A percentile compares a stretch with the other conserved stretches of the same genome.
These are phyloP conservation scores for Solanum boliviense DNA, from an alignment of 257 asterid species.

Conservation along the genomic window DNA sequence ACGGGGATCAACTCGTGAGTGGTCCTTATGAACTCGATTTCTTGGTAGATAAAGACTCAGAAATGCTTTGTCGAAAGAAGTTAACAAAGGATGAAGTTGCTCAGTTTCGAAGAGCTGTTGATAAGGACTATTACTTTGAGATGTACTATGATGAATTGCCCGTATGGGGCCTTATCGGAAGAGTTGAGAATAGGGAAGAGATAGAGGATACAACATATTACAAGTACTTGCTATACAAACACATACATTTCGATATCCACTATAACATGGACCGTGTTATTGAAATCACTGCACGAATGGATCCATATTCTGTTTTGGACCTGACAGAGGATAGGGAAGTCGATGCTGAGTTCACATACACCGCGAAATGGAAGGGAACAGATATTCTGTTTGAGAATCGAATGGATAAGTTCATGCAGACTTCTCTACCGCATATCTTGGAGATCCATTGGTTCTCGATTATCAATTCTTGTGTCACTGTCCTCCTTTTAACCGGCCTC, in stretches of 20 bases:
- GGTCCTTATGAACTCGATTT: conserved; percentile 71
- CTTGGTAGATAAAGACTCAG: conserved; percentile 45
- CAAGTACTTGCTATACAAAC: conserved; percentile 54
- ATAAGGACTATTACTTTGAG: conserved; percentile 66
- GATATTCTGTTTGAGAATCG: conserved; percentile 46
- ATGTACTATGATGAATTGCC: conserved; percentile 84
- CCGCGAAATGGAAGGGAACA: conserved; percentile 57
- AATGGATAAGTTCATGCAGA: conserved; percentile 56
- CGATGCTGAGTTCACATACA: conserved; percentile 50
- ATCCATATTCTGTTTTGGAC: conserved; percentile 58
- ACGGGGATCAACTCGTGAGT: conserved; percentile 62
- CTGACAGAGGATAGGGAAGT: conserved; percentile 51
- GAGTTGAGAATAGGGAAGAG: conserved; percentile 51
- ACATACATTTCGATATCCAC: conserved; percentile 50
- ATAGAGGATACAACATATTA: conserved; percentile 52
- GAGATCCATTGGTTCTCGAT: conserved; percentile 77
- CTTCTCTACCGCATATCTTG: conserved; percentile 46
- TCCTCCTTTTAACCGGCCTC: conserved; percentile 55
- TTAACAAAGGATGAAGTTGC: conserved; percentile 46
- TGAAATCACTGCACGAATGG: conserved; percentile 64
- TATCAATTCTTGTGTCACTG: conserved; percentile 60
- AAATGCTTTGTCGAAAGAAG: conserved; percentile 37
- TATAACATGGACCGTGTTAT: conserved; percentile 62
- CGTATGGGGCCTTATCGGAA: conserved; percentile 71
- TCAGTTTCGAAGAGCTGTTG: conserved; percentile 49